Evolutionary conservation across 148 eudicot genomes (phyloP).

Genomic region (Silene conica): DNA sequence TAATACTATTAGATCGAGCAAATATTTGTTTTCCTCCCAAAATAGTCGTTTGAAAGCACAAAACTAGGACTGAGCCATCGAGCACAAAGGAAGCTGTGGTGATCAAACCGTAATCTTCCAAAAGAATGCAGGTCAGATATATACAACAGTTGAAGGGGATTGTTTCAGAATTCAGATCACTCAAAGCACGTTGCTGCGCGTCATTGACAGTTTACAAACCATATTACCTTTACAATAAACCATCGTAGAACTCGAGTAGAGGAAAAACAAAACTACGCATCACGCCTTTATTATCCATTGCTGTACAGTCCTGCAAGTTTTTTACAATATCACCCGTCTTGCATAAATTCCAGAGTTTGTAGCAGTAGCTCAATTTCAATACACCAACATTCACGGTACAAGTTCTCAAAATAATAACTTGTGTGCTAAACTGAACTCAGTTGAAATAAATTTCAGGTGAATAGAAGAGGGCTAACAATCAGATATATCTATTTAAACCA

Average conservation of each 20-base stretch:
- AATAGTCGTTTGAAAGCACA: not conserved
- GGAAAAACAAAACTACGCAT: constrained; percentile 23
- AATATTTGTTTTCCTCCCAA: not conserved
- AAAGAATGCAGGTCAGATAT: constrained; percentile 15
- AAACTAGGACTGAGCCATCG: constrained; percentile 13
- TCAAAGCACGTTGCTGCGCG: not conserved
- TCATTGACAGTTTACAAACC: not conserved
- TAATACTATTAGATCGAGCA: not conserved
- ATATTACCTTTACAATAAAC: constrained; percentile 16
- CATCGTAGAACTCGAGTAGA: constrained; percentile 15
- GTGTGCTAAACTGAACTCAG: not conserved
- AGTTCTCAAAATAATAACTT: not conserved
- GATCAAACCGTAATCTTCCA: constrained; percentile 22
- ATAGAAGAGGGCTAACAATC: not conserved
- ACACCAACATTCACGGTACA: not conserved
- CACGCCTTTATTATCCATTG: constrained; percentile 23
- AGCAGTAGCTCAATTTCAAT: not conserved
- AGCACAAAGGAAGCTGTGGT: constrained; percentile 7
- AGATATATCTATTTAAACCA: too few species aligned
- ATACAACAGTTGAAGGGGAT: not conserved
- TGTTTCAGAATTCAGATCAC: not conserved
- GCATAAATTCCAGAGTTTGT: not conserved
- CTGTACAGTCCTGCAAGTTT: constrained; percentile 33
- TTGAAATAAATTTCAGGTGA: not conserved
- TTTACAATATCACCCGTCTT: not conserved